Conservation (phyloP, 2,329 filamentous ascomycete genomes). For the Magnaporthiopsis poae region DNA sequence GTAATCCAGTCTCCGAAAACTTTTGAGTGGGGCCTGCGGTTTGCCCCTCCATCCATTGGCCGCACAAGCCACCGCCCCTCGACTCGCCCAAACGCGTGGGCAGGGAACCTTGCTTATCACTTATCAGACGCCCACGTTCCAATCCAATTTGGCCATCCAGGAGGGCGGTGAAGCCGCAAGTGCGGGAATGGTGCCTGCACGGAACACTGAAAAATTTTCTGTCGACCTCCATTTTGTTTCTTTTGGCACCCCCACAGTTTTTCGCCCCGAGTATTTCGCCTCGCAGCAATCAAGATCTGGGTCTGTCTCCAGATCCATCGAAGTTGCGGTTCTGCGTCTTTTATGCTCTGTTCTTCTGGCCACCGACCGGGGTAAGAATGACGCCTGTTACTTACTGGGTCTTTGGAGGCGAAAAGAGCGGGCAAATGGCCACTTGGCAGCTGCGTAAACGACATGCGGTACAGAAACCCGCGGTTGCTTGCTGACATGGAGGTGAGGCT, state of each 20-base stretch:
- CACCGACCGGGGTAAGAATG: background rate
- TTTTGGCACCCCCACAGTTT: background rate
- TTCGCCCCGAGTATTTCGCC: background rate
- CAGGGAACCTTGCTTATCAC: slow-evolving; percentile 1
- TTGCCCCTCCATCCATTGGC: slow-evolving; percentile 9
- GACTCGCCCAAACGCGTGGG: slow-evolving; percentile 3
- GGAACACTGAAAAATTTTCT: slow-evolving; percentile 3
- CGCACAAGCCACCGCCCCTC: slow-evolving; percentile 2
- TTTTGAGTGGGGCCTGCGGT: slow-evolving; percentile 9
- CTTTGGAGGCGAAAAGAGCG: background rate
- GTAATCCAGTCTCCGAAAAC: slow-evolving; percentile 7
- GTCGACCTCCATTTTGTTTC: background rate
- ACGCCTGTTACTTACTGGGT: background rate
- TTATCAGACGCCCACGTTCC: background rate
- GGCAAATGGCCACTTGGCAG: background rate
- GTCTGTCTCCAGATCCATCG: background rate
- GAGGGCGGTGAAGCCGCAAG: slow-evolving; percentile 9
- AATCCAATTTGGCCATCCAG: slow-evolving; percentile 5
- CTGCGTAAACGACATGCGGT: too few relatives aligned
- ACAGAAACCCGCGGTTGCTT: too few relatives aligned
- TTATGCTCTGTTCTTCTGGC: background rate
- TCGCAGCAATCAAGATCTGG: background rate
- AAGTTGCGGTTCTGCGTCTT: background rate
- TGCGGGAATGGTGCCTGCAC: background rate
- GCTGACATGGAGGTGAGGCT: too few relatives aligned